Percentiles rank a stretch among this genome's conserved stretches.
Evolutionary conservation across 495 filamentous ascomycete species (phyloP).

Genomic region (Xylaria bambusicola): DNA sequence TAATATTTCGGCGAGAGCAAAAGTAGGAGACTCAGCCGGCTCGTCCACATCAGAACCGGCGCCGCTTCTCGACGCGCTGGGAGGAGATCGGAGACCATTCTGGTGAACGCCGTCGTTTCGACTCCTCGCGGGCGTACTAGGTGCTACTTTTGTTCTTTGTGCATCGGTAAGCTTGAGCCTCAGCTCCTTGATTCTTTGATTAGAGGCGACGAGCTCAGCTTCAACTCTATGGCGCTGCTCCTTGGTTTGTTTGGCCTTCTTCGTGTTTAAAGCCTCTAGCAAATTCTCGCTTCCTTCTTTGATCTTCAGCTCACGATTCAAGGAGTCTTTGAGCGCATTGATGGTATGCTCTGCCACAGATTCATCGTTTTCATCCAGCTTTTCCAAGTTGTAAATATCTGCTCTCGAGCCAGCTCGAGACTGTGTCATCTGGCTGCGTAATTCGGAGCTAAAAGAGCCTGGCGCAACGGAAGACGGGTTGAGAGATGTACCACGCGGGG

Average conservation of each 20-base stretch:
- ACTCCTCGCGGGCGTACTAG: constrained; percentile 66
- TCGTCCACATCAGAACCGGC: constrained; percentile 62
- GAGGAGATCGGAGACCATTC: constrained; percentile 66
- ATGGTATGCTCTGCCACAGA: constrained; percentile 70
- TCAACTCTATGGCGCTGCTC: constrained; percentile 87
- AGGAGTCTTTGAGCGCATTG: constrained; percentile 70
- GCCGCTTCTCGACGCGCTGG: constrained; percentile 56
- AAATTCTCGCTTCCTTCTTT: constrained; percentile 97
- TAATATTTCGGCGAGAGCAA: constrained; percentile 82
- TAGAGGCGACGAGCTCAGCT: constrained; percentile 87
- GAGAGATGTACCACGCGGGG: constrained; percentile 63
- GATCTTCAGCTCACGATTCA: constrained; percentile 95
- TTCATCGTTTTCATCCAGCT: constrained; percentile 65
- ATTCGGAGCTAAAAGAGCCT: constrained; percentile 89
- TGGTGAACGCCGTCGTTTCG: constrained; percentile 71
- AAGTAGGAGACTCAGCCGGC: constrained; percentile 84
- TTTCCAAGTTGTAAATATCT: constrained; percentile 63
- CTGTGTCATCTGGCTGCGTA: constrained; percentile 72
- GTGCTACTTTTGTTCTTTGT: constrained; percentile 60
- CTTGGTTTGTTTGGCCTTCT: constrained; percentile 93
- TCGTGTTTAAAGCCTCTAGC: constrained; percentile 88
- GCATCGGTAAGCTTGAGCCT: constrained; percentile 75
- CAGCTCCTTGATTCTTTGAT: constrained; percentile 81
- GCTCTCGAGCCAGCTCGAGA: constrained; percentile 69
- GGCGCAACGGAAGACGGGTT: constrained; percentile 67